Conservation (phyloP, 1,284 basidiomycete genomes). For the Hortiboletus rubellus region DNA sequence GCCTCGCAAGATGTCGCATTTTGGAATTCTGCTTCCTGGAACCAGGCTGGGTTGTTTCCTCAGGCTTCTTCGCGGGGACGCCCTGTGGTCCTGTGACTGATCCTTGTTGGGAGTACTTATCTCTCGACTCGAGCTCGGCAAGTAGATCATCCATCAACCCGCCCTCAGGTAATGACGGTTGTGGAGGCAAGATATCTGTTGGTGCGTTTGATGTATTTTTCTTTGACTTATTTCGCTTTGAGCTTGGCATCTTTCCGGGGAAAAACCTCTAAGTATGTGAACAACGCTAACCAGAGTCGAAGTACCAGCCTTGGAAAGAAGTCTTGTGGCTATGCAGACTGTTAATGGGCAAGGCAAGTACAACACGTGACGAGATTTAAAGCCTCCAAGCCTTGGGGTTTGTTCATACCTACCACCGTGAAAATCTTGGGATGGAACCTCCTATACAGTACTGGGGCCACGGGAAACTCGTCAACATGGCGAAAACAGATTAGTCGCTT, state of each 20-base stretch:
- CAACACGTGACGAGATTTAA: no score
- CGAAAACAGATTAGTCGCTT: no score
- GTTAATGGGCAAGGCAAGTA: no score
- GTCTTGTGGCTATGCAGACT: conserved; percentile 14
- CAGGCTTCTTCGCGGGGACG: conserved; percentile 44
- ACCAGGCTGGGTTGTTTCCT: conserved; percentile 36
- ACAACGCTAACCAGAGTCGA: no score
- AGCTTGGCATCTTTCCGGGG: conserved; percentile 37
- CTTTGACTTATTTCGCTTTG: conserved; percentile 55
- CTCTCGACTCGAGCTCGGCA: conserved; percentile 65
- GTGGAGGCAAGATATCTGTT: conserved; percentile 22
- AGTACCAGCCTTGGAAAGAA: background rate
- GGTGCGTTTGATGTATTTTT: conserved; percentile 38
- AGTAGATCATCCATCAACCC: conserved; percentile 71
- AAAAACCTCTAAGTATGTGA: background rate
- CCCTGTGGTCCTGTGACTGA: conserved; percentile 52
- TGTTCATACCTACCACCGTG: no score
- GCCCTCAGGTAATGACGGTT: conserved; percentile 39
- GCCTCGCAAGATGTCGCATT: conserved; percentile 74
- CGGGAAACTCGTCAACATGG: no score
- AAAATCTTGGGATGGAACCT: no score
- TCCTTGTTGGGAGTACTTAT: conserved; percentile 50
- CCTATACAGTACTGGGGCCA: no score
- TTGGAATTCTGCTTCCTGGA: conserved; percentile 65
- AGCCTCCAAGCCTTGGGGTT: no score